These are phyloP conservation scores for Microthlaspi erraticum DNA, from an alignment of 345 rosid species.

Conservation along the genomic window DNA sequence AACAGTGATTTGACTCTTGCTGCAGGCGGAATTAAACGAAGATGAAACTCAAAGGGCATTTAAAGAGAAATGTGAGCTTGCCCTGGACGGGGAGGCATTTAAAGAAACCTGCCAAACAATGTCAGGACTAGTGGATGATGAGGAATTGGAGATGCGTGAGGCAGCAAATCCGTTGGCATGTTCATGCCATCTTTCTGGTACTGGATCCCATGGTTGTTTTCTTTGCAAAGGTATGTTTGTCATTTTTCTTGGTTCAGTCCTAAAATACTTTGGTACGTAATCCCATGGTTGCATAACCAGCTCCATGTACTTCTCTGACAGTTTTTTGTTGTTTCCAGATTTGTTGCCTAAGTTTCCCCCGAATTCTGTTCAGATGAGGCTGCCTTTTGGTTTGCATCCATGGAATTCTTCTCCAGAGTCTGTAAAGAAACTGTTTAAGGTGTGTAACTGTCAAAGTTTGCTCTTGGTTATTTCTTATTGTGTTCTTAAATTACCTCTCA, in stretches of 20 bases:
- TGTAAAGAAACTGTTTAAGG: constrained; percentile 96
- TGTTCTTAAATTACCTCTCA: constrained; percentile 26
- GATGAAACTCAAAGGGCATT: constrained; percentile 45
- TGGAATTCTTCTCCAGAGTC: constrained; percentile 81
- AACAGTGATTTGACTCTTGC: constrained; percentile 37
- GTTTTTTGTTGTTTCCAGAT: constrained; percentile 60
- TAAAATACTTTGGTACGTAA: constrained; percentile 16
- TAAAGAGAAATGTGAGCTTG: constrained; percentile 75
- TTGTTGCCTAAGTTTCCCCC: constrained; percentile 90
- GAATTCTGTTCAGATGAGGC: constrained; percentile 76
- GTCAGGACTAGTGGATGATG: constrained; percentile 77
- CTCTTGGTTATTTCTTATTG: constrained; percentile 3
- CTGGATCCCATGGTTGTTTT: constrained; percentile 59
- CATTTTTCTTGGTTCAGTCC: constrained; percentile 25
- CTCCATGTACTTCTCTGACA: constrained; percentile 19
- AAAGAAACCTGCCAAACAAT: constrained; percentile 51
- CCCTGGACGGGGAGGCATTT: constrained; percentile 50
- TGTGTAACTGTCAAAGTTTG: constrained; percentile 38
- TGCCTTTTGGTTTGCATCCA: constrained; percentile 75
- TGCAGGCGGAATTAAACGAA: constrained; percentile 56
- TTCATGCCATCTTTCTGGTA: constrained; percentile 67
- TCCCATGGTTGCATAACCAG: constrained; percentile 5
- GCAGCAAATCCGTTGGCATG: constrained; percentile 62
- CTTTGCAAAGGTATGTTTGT: constrained; percentile 79
- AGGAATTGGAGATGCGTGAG: constrained; percentile 86